A percentile compares a stretch with the other conserved stretches of the same genome.
phyloP scores from a whole-genome alignment of 306 rosid genomes.

The Abrus pulchellus region DNA sequence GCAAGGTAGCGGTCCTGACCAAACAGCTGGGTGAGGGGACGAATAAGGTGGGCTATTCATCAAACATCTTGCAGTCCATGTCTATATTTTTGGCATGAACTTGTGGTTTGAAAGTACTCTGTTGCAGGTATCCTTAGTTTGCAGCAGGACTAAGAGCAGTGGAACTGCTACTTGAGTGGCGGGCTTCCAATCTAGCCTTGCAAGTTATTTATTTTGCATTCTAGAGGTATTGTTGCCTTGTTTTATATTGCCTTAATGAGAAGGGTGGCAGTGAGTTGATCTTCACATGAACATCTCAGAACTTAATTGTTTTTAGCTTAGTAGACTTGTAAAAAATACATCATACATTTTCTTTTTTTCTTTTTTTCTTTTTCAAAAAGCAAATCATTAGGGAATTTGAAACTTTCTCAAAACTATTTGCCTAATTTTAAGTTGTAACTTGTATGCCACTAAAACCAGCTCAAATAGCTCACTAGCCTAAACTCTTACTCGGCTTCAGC shows the following conservation, averaged over 20 bases:
- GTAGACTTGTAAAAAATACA: background rate
- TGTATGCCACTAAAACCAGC: background rate
- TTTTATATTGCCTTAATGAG: conserved; percentile 11
- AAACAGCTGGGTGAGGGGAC: conserved; percentile 81
- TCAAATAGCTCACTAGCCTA: background rate
- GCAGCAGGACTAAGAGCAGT: conserved; percentile 99
- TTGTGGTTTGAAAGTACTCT: conserved; percentile 35
- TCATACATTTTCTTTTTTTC: no score
- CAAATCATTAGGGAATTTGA: background rate
- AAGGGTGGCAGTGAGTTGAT: conserved; percentile 32
- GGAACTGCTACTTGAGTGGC: conserved; percentile 98
- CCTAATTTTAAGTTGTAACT: background rate
- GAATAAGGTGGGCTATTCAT: conserved; percentile 68
- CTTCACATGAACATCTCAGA: background rate
- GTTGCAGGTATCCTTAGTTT: conserved; percentile 80
- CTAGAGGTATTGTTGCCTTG: conserved; percentile 72
- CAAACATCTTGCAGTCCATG: conserved; percentile 11
- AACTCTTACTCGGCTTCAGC: background rate
- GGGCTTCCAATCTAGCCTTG: conserved; percentile 97
- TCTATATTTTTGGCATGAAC: conserved; percentile 35
- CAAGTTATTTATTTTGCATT: conserved; percentile 93
- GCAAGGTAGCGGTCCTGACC: conserved; percentile 89
- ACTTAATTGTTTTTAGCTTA: background rate
- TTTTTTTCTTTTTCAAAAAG: background rate
- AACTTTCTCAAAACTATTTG: conserved; percentile 3